Conservation (phyloP, 2,329 filamentous ascomycete genomes). For the Aureobasidium leucospermi region DNA sequence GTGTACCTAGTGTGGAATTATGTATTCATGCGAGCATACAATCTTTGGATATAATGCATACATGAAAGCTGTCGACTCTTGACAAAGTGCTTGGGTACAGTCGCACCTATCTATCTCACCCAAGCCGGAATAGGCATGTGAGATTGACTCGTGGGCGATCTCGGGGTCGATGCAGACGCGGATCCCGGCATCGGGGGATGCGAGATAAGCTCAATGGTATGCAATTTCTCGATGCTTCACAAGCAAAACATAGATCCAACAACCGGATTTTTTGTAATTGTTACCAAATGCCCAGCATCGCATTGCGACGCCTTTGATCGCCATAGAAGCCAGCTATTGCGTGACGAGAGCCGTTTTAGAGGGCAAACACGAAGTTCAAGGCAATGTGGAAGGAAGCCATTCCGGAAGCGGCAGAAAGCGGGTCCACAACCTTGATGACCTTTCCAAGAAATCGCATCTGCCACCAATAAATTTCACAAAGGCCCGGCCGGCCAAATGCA, state of each 20-base stretch:
- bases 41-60: background rate
- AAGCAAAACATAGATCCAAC: background rate
- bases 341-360: background rate
- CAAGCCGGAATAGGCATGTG: background rate
- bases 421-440: background rate
- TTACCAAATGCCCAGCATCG: background rate
- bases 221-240: background rate
- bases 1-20: background rate
- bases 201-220: background rate
- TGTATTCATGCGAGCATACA: too few species aligned
- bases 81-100: too few species aligned
- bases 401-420: conserved; percentile 4
- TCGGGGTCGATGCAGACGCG: background rate
- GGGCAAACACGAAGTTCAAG: background rate
- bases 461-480: background rate
- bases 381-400: background rate
- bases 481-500: background rate
- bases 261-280: background rate
- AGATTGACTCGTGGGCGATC: background rate
- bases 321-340: background rate
- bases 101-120: background rate
- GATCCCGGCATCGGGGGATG: background rate
- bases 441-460: background rate
- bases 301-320: background rate
- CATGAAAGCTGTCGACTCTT: too few species aligned